Percentiles rank a stretch among this genome's conserved stretches.
Evolutionary conservation across 306 rosid genomes (phyloP).

Genomic region (Biancaea sappan): DNA sequence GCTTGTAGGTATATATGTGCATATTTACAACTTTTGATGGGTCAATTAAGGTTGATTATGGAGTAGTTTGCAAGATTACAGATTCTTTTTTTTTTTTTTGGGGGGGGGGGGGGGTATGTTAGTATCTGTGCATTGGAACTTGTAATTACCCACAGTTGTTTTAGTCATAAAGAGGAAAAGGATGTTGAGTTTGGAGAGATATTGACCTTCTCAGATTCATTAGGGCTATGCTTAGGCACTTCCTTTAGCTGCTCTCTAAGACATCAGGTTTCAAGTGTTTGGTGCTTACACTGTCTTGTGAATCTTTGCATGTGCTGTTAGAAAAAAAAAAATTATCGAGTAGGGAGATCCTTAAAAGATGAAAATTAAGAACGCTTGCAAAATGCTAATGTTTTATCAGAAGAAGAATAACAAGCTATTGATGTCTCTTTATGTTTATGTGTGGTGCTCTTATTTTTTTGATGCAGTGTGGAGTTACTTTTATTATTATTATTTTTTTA

Average conservation of each 20-base stretch:
- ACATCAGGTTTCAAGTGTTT: not conserved
- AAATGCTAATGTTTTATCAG: conserved; percentile 6
- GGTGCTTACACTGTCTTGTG: not conserved
- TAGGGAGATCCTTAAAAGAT: not conserved
- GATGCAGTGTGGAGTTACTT: not conserved
- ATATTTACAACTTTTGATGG: not conserved
- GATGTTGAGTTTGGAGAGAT: not conserved
- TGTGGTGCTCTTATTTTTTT: not conserved
- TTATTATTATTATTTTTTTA: not conserved
- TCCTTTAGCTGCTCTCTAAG: not conserved
- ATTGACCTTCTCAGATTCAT: not conserved
- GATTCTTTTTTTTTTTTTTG: no score
- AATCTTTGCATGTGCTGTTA: not conserved
- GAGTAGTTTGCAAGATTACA: conserved; percentile 10
- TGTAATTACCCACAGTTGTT: conserved; percentile 16
- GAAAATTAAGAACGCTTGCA: not conserved
- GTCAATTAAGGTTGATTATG: not conserved
- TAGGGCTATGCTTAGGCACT: not conserved
- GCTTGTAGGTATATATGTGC: conserved; percentile 1
- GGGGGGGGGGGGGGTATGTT: not conserved
- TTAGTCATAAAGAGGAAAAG: not conserved
- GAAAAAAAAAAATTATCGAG: not conserved
- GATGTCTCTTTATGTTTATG: not conserved
- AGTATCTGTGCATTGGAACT: conserved; percentile 5
- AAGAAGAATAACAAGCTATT: not conserved